Evolutionary conservation across 768 basidiomycete genomes (phyloP).

Genomic region (Porphyrellus cyaneotinctus): DNA sequence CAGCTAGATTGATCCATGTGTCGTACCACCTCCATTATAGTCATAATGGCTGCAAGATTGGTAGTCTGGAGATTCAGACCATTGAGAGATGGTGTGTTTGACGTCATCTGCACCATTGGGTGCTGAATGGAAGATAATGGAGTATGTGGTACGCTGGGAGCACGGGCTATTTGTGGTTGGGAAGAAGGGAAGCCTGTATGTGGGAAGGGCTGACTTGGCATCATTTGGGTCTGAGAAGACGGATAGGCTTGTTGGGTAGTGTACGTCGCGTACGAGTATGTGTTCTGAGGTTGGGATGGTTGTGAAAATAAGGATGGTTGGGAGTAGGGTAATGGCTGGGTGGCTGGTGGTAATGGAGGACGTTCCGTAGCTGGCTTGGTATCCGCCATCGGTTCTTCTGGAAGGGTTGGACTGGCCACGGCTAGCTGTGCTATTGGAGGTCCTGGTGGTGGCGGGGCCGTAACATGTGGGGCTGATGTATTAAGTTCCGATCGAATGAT

Average conservation of each 20-base stretch:
- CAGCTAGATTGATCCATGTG: slow-evolving; percentile 25
- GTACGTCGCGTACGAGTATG: slow-evolving; percentile 12
- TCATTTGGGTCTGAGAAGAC: slow-evolving; percentile 17
- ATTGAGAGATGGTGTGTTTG: slow-evolving; percentile 8
- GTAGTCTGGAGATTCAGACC: slow-evolving; percentile 13
- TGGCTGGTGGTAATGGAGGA: slow-evolving; percentile 1
- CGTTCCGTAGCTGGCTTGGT: neutral
- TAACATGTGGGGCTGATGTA: neutral
- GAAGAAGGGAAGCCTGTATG: slow-evolving; percentile 15
- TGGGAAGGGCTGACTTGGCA: slow-evolving; percentile 14
- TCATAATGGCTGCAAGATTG: slow-evolving; percentile 28
- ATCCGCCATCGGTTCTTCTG: slow-evolving; percentile 4
- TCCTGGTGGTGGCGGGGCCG: neutral
- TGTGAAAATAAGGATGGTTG: slow-evolving; percentile 14
- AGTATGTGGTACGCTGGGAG: slow-evolving; percentile 9
- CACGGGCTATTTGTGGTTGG: slow-evolving; percentile 13
- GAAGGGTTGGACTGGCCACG: neutral
- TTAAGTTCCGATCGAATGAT: neutral
- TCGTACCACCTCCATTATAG: slow-evolving; percentile 30
- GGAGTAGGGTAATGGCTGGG: slow-evolving; percentile 9
- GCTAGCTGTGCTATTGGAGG: neutral
- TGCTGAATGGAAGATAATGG: slow-evolving; percentile 17
- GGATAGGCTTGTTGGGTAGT: slow-evolving; percentile 16
- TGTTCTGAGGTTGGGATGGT: slow-evolving; percentile 19
- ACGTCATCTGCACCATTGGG: slow-evolving; percentile 10